phyloP scores from a whole-genome alignment of 768 basidiomycete genomes.

The Podaxis sp. region DNA sequence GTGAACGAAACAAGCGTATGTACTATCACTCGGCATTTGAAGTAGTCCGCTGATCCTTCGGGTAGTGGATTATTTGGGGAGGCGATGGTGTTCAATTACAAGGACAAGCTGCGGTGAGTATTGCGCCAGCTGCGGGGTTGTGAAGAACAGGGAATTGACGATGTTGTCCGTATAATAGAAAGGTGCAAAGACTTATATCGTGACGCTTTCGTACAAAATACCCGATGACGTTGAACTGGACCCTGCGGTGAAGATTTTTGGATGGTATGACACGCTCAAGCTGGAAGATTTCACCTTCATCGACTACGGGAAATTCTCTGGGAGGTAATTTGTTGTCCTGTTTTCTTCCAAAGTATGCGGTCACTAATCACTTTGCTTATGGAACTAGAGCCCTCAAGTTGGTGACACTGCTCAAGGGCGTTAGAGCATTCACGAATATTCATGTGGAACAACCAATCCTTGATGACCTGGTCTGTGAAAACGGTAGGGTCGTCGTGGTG shows the following conservation, averaged over 20 bases:
- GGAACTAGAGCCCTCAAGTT: conserved; percentile 31
- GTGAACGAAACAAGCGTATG: conserved; percentile 29
- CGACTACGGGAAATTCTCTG: conserved; percentile 32
- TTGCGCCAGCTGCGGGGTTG: neutral
- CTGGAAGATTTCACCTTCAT: conserved; percentile 31
- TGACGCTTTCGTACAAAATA: conserved; percentile 24
- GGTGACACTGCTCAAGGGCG: conserved; percentile 25
- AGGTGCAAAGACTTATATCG: conserved; percentile 25
- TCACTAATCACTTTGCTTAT: neutral
- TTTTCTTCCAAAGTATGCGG: neutral
- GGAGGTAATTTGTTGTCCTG: conserved; percentile 24
- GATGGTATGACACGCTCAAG: conserved; percentile 30
- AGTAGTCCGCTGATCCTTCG: neutral
- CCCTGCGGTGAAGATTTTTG: conserved; percentile 4
- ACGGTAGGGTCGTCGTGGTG: conserved; percentile 47
- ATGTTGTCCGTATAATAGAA: conserved; percentile 18
- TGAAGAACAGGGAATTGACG: neutral
- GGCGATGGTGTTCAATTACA: conserved; percentile 19
- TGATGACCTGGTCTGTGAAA: conserved; percentile 49
- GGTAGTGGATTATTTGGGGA: conserved; percentile 35
- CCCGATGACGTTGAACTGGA: neutral
- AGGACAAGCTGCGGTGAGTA: conserved; percentile 1
- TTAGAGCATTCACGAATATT: conserved; percentile 26
- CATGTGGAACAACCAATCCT: conserved; percentile 28
- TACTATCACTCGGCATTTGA: conserved; percentile 1